Evolutionary conservation across 1,284 basidiomycete genomes (phyloP).

Genomic region (Trametes sp.): DNA sequence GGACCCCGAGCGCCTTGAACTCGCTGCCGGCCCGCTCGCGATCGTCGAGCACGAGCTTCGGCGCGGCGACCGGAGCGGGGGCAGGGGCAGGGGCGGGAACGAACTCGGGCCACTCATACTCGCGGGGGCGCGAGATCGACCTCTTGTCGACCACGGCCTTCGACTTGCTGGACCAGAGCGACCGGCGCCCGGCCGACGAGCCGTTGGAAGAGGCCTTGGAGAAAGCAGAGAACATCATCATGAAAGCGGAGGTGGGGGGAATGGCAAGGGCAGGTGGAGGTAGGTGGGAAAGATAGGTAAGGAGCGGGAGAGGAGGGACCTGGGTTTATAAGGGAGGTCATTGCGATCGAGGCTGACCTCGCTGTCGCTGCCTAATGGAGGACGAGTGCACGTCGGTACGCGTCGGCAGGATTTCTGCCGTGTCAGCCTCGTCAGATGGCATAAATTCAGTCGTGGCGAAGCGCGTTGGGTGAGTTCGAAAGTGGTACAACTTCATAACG

Average conservation of each 20-base stretch:
- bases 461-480: too few relatives aligned
- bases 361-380: not conserved
- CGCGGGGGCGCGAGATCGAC: not conserved
- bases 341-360: not conserved
- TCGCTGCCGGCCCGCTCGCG: too few relatives aligned
- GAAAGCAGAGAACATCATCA: not conserved
- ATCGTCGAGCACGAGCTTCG: too few relatives aligned
- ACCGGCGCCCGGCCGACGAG: not conserved
- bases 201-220: not conserved
- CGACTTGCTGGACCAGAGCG: slow-evolving; percentile 1
- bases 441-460: too few relatives aligned
- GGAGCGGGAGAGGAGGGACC: not conserved
- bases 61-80: too few relatives aligned
- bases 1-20: not conserved
- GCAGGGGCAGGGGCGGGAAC: too few relatives aligned
- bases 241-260: too few relatives aligned
- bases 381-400: not conserved
- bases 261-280: not conserved
- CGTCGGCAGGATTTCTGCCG: not conserved
- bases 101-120: not conserved
- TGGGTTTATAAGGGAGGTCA: not conserved
- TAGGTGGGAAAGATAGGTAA: not conserved
- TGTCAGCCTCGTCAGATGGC: too few relatives aligned
- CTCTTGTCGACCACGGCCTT: not conserved
- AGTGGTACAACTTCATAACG: too few relatives aligned